These are phyloP conservation scores for Murraya paniculata DNA, from an alignment of 345 rosid species.

Conservation along the genomic window DNA sequence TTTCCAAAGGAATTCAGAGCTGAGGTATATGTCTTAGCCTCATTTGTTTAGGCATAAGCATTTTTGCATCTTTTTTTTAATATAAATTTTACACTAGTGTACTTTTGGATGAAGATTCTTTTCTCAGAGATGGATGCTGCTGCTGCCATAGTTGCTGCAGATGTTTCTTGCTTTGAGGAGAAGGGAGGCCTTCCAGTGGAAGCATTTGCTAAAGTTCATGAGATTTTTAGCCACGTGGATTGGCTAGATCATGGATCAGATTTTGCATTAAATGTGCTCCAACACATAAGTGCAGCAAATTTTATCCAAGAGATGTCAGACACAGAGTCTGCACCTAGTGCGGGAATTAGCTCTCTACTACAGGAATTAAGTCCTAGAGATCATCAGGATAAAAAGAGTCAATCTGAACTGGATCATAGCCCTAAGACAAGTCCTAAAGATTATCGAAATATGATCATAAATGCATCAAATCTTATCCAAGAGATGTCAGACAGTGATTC, in stretches of 20 bases:
- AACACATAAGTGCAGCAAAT: slow-evolving; percentile 62
- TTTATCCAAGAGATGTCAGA: slow-evolving; percentile 42
- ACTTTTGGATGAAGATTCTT: slow-evolving; percentile 64
- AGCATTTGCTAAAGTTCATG: slow-evolving; percentile 91
- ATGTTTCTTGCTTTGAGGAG: slow-evolving; percentile 67
- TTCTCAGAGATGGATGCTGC: slow-evolving; percentile 94
- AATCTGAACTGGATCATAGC: slow-evolving; percentile 27
- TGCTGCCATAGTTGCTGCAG: slow-evolving; percentile 56
- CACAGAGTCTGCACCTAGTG: slow-evolving; percentile 21
- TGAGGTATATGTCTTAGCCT: slow-evolving; percentile 55
- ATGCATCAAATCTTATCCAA: slow-evolving; percentile 23
- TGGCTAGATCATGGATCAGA: slow-evolving; percentile 72
- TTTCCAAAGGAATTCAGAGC: slow-evolving; percentile 90
- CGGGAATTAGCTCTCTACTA: slow-evolving; percentile 34
- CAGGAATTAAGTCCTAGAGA: slow-evolving; percentile 39
- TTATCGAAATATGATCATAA: neutral
- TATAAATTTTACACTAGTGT: slow-evolving; percentile 21
- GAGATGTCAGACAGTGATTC: slow-evolving; percentile 38
- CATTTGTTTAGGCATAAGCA: slow-evolving; percentile 15
- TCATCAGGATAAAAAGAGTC: slow-evolving; percentile 37
- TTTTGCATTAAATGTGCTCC: slow-evolving; percentile 72
- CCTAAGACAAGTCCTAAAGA: slow-evolving; percentile 9
- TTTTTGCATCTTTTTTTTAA: slow-evolving; percentile 2
- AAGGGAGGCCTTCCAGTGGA: slow-evolving; percentile 86
- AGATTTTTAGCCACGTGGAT: slow-evolving; percentile 77